Evolutionary conservation across 2,329 filamentous ascomycete genomes (phyloP).

Genomic region (Alternaria triticimaculans): DNA sequence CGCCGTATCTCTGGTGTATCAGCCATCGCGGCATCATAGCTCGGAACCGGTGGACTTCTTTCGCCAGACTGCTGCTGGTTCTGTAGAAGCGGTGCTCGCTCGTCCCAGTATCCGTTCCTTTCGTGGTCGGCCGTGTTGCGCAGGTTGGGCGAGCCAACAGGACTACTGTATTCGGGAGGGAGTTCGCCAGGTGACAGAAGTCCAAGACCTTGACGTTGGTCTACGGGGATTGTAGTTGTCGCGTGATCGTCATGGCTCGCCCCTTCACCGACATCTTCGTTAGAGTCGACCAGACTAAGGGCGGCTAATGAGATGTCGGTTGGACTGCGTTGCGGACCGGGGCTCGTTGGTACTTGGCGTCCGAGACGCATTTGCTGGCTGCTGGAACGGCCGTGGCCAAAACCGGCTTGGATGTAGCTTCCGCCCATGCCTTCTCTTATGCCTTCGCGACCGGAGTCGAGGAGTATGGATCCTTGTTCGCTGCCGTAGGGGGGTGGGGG

Average conservation of each 20-base stretch:
- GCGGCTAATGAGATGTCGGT: constrained; percentile 96
- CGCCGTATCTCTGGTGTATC: constrained; percentile 55
- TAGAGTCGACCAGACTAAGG: constrained; percentile 72
- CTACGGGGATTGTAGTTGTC: constrained; percentile 18
- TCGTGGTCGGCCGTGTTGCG: constrained; percentile 63
- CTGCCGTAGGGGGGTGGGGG: constrained; percentile 96
- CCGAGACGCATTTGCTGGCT: constrained; percentile 78
- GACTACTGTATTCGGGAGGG: constrained; percentile 60
- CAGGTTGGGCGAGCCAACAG: constrained; percentile 45
- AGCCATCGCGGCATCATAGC: constrained; percentile 82
- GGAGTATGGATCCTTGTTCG: constrained; percentile 92
- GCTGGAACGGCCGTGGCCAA: constrained; percentile 72
- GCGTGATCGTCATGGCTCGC: constrained; percentile 57
- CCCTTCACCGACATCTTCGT: constrained; percentile 75
- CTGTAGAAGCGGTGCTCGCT: constrained; percentile 56
- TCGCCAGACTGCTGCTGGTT: constrained; percentile 27
- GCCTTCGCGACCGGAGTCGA: constrained; percentile 75
- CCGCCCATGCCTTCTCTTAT: constrained; percentile 60
- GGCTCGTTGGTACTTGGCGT: constrained; percentile 75
- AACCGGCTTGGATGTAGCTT: constrained; percentile 54
- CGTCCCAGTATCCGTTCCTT: constrained; percentile 52
- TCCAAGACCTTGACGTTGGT: constrained; percentile 37
- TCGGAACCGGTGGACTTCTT: constrained; percentile 73
- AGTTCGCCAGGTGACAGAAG: constrained; percentile 47
- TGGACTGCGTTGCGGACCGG: constrained; percentile 86